Conservation (phyloP, 805 yeast genomes). For the Teunomyces gatunensis region DNA sequence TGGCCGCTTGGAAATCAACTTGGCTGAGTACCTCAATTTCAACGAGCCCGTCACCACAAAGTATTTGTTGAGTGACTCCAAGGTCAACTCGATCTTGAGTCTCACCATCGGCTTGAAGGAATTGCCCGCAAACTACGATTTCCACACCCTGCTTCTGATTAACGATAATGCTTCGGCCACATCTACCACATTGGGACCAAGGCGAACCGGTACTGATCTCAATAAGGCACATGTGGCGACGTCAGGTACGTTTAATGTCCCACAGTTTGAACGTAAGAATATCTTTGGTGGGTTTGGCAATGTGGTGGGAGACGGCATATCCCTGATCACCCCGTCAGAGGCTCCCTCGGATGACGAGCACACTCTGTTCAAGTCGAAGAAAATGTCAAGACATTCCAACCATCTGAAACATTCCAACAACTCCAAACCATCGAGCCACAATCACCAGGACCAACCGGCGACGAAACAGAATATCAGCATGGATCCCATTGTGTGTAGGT, state of each 20-base stretch:
- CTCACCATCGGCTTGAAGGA: slow-evolving; percentile 54
- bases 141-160: slow-evolving; percentile 41
- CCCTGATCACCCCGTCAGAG: not conserved
- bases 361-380: not conserved
- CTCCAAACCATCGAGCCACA: not conserved
- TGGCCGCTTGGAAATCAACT: slow-evolving; percentile 66
- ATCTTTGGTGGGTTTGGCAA: slow-evolving; percentile 53
- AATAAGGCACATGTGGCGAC: not conserved
- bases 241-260: slow-evolving; percentile 29
- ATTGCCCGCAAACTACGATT: slow-evolving; percentile 36
- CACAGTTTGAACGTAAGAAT: slow-evolving; percentile 39
- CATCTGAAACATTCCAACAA: not conserved
- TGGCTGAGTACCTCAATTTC: slow-evolving; percentile 67
- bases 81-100: slow-evolving; percentile 76
- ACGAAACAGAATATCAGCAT: slow-evolving; percentile 14
- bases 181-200: not conserved
- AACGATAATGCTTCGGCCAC: slow-evolving; percentile 21
- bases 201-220: not conserved
- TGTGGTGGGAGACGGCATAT: slow-evolving; percentile 19
- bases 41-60: slow-evolving; percentile 53
- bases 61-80: slow-evolving; percentile 72
- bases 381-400: not conserved
- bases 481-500: slow-evolving; percentile 49
- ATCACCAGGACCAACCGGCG: not conserved
- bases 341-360: not conserved